Evolutionary conservation across 495 filamentous ascomycete genomes (phyloP).

Genomic region (Penicillium roqueforti): DNA sequence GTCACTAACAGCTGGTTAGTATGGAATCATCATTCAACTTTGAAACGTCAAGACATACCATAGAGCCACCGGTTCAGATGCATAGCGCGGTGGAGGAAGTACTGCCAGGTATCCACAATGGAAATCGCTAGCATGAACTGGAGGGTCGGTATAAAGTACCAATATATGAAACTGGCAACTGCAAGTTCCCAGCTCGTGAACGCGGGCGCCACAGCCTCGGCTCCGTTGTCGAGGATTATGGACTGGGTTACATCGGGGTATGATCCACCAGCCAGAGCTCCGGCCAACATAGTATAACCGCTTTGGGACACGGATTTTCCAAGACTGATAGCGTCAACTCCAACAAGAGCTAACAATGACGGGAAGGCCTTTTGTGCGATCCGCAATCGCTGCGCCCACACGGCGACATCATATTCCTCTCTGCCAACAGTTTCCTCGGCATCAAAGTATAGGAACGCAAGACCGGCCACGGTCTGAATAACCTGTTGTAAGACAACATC

Average conservation of each 20-base stretch:
- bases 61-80: conserved; percentile 96
- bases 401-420: conserved; percentile 77
- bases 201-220: conserved; percentile 33
- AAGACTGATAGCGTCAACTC: conserved; percentile 39
- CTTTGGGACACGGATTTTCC: conserved; percentile 34
- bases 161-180: conserved; percentile 72
- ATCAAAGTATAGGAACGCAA: conserved; percentile 60
- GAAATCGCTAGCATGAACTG: conserved; percentile 70
- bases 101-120: conserved; percentile 92
- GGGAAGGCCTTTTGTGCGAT: conserved; percentile 67
- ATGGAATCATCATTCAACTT: background rate
- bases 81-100: conserved; percentile 92
- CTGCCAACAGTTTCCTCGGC: conserved; percentile 59
- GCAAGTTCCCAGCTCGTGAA: conserved; percentile 66
- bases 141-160: conserved; percentile 65
- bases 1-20: conserved; percentile 51
- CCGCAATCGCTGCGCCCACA: conserved; percentile 74
- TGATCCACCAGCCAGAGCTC: conserved; percentile 64
- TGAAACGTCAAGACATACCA: conserved; percentile 56
- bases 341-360: conserved; percentile 42
- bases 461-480: conserved; percentile 70
- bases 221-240: conserved; percentile 31
- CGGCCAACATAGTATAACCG: conserved; percentile 62
- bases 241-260: conserved; percentile 53
- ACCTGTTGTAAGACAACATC: conserved; percentile 87